Evolutionary conservation across 2,329 filamentous ascomycete genomes (phyloP), one percentile per base, ranked within the genome.

Genomic region (Fusarium decemcellulare): DNA sequence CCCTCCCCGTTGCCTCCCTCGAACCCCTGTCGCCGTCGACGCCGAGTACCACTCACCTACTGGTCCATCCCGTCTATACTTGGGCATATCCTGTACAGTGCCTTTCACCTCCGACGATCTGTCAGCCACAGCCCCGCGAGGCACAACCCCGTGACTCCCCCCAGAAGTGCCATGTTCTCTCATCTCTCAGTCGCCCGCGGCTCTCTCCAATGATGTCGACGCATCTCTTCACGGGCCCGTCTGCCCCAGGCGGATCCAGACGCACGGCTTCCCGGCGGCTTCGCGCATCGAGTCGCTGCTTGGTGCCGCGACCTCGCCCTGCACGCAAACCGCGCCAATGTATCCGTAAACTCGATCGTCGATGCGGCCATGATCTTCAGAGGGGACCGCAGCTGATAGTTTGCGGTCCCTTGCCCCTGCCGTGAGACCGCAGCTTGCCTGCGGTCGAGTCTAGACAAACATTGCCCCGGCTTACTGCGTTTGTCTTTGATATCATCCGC

Each of bases 111-210:
- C 59, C 32, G 59, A 60, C 59, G 57, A 63, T 67, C 70, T 39
- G 59, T 67, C 65, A 72, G 68, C 71, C 60, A 72, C 68, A 65
- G 53, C 60, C 61, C 72, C 68, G 53, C 63, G 66, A 64, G 59
- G 57, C 47, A 51, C 62, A 51, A 63, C 63, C 51, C 67, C 72
- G 68, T 74, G 72, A 74, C 68, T 66, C 60, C 57, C 64, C 52
- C 60, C 47, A 42, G 48, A 58, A 53, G 29, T 63, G 52, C 54
- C 55, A 73, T 74, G 59, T 69, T 72, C 42, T 62, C 70, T 64
- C 63, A 40, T 55, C 43, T 54, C 58, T 59, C 63, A 51, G 40
- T 40, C 29, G 27, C 23, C 23, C 18, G 18, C 14, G 18, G 12
- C 34, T 44, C 46, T 42, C 62, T 63, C 58, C 63, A 74, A 70